Conservation (phyloP, 805 yeast genomes). For the Wickerhamomyces rabaulensis region DNA sequence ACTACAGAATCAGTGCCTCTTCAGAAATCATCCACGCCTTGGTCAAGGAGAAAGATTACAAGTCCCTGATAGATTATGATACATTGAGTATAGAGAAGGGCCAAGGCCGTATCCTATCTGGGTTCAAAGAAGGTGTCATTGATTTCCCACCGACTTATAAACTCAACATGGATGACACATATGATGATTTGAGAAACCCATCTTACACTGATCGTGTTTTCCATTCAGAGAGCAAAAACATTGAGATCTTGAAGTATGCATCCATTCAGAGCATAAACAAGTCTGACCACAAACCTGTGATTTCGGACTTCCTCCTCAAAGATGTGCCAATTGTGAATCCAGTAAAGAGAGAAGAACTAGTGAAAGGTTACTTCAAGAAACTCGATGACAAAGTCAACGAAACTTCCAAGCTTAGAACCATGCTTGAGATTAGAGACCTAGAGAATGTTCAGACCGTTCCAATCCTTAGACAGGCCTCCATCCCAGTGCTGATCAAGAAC, state of each 20-base stretch:
- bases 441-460: conserved; percentile 26
- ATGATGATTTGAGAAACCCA: conserved; percentile 38
- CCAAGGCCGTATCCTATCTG: conserved; percentile 29
- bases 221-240: conserved; percentile 29
- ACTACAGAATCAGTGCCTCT: conserved; percentile 39
- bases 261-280: conserved; percentile 21
- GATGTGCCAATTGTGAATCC: conserved; percentile 31
- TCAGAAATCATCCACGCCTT: conserved; percentile 25
- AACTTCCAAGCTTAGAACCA: conserved; percentile 30
- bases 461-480: conserved; percentile 23
- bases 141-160: conserved; percentile 53
- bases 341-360: conserved; percentile 28
- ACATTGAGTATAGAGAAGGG: conserved; percentile 33
- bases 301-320: conserved; percentile 28
- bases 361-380: conserved; percentile 32
- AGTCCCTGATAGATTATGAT: conserved; percentile 36
- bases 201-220: conserved; percentile 58
- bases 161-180: conserved; percentile 22
- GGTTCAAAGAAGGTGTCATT: conserved; percentile 42
- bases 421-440: conserved; percentile 30
- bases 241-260: conserved; percentile 19
- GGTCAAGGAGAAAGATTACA: conserved; percentile 26
- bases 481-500: conserved; percentile 28
- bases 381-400: conserved; percentile 40
- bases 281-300: conserved; percentile 58